These are phyloP conservation scores for Coprinellus micaceus DNA, from an alignment of 768 basidiomycete species.

Conservation along the genomic window DNA sequence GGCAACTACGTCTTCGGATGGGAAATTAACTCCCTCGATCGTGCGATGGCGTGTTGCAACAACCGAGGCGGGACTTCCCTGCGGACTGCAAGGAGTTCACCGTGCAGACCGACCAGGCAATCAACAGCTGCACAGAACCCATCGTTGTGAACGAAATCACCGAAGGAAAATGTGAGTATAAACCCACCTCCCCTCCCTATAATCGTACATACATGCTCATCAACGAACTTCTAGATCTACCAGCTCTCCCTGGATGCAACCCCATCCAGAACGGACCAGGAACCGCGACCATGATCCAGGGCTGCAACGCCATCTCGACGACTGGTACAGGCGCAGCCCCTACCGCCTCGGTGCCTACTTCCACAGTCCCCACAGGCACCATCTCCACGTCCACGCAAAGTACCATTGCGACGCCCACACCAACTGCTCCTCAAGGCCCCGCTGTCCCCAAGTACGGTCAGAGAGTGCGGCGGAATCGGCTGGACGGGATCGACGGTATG, in stretches of 20 bases:
- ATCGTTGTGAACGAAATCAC: slow-evolving; percentile 1
- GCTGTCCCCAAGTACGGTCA: not conserved
- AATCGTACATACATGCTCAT: no score
- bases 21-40: slow-evolving; percentile 11
- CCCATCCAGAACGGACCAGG: slow-evolving; percentile 7
- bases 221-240: not conserved
- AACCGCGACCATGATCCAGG: not conserved
- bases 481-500: not conserved
- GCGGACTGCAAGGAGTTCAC: slow-evolving; percentile 6
- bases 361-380: not conserved
- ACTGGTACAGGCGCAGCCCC: not conserved
- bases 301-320: not conserved
- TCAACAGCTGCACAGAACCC: slow-evolving; percentile 6
- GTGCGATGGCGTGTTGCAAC: slow-evolving; percentile 8
- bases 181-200: not conserved
- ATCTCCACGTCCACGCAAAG: not conserved
- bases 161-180: slow-evolving; percentile 4
- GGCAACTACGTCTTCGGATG: slow-evolving; percentile 12
- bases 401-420: not conserved
- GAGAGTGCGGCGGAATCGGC: not conserved
- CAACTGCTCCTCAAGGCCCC: not conserved
- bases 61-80: not conserved
- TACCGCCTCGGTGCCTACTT: no score
- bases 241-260: slow-evolving; percentile 7
- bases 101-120: not conserved